Percentiles rank a stretch among this genome's conserved stretches.
Evolutionary conservation across 441 rosid genomes (phyloP).

Genomic region (Gossypium schwendimanii): DNA sequence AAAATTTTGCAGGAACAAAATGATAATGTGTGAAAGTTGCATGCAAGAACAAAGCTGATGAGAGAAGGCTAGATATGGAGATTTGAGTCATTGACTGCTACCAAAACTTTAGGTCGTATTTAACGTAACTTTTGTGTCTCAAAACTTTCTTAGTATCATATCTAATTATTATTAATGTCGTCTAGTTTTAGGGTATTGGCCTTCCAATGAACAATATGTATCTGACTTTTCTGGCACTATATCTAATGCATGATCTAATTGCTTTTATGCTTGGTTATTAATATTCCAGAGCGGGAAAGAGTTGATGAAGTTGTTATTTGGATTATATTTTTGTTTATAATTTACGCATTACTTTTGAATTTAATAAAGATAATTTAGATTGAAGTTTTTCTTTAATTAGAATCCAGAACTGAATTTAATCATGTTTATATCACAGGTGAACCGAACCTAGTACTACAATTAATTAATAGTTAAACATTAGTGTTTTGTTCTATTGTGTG

Average conservation of each 20-base stretch:
- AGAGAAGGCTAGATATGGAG: neutral
- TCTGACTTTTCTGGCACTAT: neutral
- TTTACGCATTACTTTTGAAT: neutral
- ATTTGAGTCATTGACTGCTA: conserved; percentile 5
- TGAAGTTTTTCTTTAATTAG: too few species aligned
- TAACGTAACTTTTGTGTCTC: neutral
- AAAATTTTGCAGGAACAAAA: neutral
- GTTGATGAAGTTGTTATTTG: neutral
- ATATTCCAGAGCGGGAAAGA: neutral
- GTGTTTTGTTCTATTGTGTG: neutral
- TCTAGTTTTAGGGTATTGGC: neutral
- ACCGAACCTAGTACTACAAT: neutral
- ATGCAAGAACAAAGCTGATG: neutral
- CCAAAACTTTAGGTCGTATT: neutral
- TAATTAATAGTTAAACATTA: neutral
- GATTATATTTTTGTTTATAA: neutral
- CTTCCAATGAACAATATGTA: neutral
- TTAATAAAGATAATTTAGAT: neutral
- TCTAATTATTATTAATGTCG: neutral
- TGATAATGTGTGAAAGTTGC: neutral
- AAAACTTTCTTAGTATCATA: neutral
- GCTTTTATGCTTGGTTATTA: neutral
- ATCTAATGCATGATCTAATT: conserved; percentile 1
- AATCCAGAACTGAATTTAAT: neutral
- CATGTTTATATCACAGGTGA: neutral